Conservation (phyloP, 2,329 filamentous ascomycete species). For the Paecilomyces dactylethromorphus region DNA sequence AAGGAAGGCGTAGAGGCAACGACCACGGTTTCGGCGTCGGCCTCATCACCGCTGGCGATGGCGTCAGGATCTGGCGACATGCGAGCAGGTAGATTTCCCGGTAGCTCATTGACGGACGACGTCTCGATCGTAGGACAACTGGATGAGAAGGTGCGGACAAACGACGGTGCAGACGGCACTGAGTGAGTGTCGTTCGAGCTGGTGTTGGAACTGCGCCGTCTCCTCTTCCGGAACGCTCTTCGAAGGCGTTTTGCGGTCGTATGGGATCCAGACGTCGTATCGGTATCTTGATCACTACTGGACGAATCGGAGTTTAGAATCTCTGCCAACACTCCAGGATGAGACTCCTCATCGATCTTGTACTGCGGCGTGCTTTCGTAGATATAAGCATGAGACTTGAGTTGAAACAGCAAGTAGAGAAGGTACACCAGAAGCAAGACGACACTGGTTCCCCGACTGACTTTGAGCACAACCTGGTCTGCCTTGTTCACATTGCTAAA, state of each 20-base stretch:
- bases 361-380: conserved; percentile 85
- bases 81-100: conserved; percentile 18
- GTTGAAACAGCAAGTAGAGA: conserved; percentile 81
- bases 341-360: conserved; percentile 79
- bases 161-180: conserved; percentile 35
- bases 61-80: conserved; percentile 21
- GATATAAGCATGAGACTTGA: conserved; percentile 82
- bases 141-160: conserved; percentile 31
- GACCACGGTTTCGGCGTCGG: conserved; percentile 42
- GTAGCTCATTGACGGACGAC: conserved; percentile 14
- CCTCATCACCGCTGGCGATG: conserved; percentile 47
- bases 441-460: conserved; percentile 79
- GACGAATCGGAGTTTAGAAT: conserved; percentile 65
- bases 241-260: conserved; percentile 67
- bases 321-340: conserved; percentile 70
- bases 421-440: conserved; percentile 72
- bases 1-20: conserved; percentile 16
- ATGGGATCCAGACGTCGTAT: conserved; percentile 56
- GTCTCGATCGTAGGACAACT: conserved; percentile 16
- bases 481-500: conserved; percentile 58
- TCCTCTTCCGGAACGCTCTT: conserved; percentile 61
- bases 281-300: conserved; percentile 52
- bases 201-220: conserved; percentile 67
- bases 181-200: conserved; percentile 57
- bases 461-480: conserved; percentile 64